These are phyloP conservation scores for Venturia asperata DNA, from an alignment of 2,329 filamentous ascomycete species.

Conservation along the genomic window DNA sequence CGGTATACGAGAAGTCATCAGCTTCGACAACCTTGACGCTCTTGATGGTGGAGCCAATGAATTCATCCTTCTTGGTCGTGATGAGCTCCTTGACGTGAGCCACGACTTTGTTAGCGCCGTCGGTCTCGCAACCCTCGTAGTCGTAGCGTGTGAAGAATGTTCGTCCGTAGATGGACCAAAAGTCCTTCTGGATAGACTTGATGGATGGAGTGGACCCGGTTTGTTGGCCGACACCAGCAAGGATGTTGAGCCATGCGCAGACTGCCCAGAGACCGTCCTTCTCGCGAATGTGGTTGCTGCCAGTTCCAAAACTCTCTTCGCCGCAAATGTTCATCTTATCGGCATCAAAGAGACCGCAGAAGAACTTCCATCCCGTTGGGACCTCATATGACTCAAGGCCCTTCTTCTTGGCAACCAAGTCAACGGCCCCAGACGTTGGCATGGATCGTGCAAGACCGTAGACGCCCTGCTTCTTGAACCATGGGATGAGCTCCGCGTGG, in stretches of 20 bases:
- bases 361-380: constrained; percentile 98
- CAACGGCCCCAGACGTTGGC: constrained; percentile 93
- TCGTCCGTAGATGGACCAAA: constrained; percentile 93
- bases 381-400: constrained; percentile 91
- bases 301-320: constrained; percentile 96
- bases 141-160: constrained; percentile 99
- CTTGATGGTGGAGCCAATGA: constrained; percentile 74
- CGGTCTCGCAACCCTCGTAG: constrained; percentile 90
- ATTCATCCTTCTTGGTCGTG: constrained; percentile 58
- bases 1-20: constrained; percentile 96
- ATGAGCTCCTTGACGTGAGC: constrained; percentile 73
- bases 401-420: constrained; percentile 92
- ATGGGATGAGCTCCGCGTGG: constrained; percentile 91
- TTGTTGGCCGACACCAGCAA: constrained; percentile 83
- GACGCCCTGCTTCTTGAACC: constrained; percentile 96
- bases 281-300: constrained; percentile 97
- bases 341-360: constrained; percentile 90
- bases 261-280: constrained; percentile 98
- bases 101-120: constrained; percentile 85
- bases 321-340: constrained; percentile 97
- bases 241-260: constrained; percentile 97
- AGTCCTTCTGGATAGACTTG: constrained; percentile 90
- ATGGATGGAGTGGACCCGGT: constrained; percentile 81
- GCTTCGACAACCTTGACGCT: constrained; percentile 82
- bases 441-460: constrained; percentile 94